A percentile compares a stretch with the other conserved stretches of the same genome.
Evolutionary conservation across 2,329 filamentous ascomycete species (phyloP).

Genomic region (Cladophialophora immunda): DNA sequence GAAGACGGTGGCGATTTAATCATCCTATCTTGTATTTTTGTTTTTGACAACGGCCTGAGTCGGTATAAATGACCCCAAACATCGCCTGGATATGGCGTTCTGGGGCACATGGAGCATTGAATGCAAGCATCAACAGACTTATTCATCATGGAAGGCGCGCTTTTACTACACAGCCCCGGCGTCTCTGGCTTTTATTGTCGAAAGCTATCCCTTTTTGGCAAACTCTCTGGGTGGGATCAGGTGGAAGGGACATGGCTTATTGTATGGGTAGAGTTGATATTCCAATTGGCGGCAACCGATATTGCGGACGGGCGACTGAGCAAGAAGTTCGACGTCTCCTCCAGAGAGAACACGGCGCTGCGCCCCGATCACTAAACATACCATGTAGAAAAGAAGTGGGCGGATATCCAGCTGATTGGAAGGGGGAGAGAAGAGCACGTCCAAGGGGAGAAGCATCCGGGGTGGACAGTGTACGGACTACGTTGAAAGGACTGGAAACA

Average conservation of each 20-base stretch:
- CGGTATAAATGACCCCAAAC: slow-evolving; percentile 11
- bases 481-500: slow-evolving; percentile 10
- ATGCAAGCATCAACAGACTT: slow-evolving; percentile 17
- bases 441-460: not conserved
- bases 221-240: slow-evolving; percentile 1
- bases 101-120: slow-evolving; percentile 13
- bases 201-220: slow-evolving; percentile 22
- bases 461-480: not conserved
- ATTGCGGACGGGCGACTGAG: not conserved
- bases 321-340: not conserved
- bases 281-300: not conserved
- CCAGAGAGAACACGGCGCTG: not conserved
- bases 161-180: slow-evolving; percentile 12
- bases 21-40: not conserved
- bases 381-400: not conserved
- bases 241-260: not conserved
- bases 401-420: not conserved
- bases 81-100: slow-evolving; percentile 32
- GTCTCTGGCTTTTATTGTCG: slow-evolving; percentile 3
- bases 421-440: not conserved
- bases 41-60: slow-evolving; percentile 18
- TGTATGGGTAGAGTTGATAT: slow-evolving; percentile 6
- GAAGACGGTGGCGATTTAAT: slow-evolving; percentile 58
- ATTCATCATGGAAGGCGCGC: slow-evolving; percentile 9
- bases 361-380: slow-evolving; percentile 6